Evolutionary conservation across 2,329 filamentous ascomycete species (phyloP), one percentile per base, ranked within the genome.

Genomic region (Grosmannia penicillata): DNA sequence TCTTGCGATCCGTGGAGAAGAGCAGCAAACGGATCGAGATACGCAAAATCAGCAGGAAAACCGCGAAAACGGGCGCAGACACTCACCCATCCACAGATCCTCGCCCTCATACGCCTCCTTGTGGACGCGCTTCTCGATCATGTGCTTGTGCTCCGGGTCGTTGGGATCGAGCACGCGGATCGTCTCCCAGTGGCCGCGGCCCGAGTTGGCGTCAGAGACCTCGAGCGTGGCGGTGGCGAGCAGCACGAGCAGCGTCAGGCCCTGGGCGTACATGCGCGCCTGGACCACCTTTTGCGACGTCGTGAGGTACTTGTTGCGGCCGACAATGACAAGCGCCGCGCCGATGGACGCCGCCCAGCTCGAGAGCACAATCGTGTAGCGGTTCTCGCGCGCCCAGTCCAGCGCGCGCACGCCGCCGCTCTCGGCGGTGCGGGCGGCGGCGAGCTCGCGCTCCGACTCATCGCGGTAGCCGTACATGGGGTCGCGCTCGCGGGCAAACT

Each of bases 181-280:
- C 2, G 82, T 91, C 70, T 93, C 79, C 82, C 82, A 93, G 56
- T 80, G 70, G 46, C 78, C 82, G 52, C 71, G 71, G 35, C 84
- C 84, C 53, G 72, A 72, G 54, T 76, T 78, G 48, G 80, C 81
- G 59, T 98, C 91, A 38, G 59, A 61, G 46, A 72, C 68, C 73
- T 95, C 87, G 50, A 95, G 81, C 10, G 75, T 81, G 33, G 89
- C 85, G 24, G 77, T 82, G 40, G 83, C 75, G 53, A 93, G 72
- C 40, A 95, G 66, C 37, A 94, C 84, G 46, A 79, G 82, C 33
- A 95, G 66, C 6, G 87, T 93, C 50, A 93, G 64, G 6, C 82
- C 85, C 65, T 95, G 87, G 4, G 87, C 87, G 60, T 94, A 94
- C 47, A 95, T 81, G 72, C 87, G 79, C 19, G 86, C 87, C 68